Evolutionary conservation across 2,329 filamentous ascomycete genomes (phyloP).

Genomic region (Talaromyces sp.): DNA sequence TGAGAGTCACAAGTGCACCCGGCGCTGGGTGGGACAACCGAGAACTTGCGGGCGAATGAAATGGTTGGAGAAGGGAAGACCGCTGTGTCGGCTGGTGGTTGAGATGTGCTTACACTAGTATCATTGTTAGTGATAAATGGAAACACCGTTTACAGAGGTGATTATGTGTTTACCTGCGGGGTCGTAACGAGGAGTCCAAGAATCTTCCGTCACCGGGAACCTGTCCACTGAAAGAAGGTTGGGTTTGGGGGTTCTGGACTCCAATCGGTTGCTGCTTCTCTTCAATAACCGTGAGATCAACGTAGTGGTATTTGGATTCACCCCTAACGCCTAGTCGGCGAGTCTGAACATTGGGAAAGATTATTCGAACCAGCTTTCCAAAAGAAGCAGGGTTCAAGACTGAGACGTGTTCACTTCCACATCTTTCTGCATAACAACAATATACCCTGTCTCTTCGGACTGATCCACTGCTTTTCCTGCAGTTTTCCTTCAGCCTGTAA

Average conservation of each 20-base stretch:
- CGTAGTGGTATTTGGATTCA: conserved; percentile 97
- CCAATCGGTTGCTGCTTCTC: conserved; percentile 35
- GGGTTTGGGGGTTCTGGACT: conserved; percentile 19
- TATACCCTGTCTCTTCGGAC: conserved; percentile 92
- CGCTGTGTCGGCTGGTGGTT: conserved; percentile 31
- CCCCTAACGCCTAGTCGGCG: conserved; percentile 85
- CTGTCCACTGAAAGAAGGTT: conserved; percentile 16
- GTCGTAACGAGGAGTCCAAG: conserved; percentile 20
- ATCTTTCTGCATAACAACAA: conserved; percentile 87
- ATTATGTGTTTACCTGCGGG: conserved; percentile 21
- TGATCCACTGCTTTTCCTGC: conserved; percentile 50
- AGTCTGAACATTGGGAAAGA: conserved; percentile 93
- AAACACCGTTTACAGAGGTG: not conserved
- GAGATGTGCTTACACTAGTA: conserved; percentile 24
- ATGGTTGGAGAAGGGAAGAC: conserved; percentile 35
- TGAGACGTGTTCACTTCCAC: conserved; percentile 87
- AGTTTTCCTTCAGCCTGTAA: conserved; percentile 42
- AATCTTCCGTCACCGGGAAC: conserved; percentile 18
- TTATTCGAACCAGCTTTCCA: conserved; percentile 90
- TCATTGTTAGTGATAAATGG: not conserved
- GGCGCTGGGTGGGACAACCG: conserved; percentile 14
- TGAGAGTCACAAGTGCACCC: conserved; percentile 27
- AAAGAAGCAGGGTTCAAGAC: conserved; percentile 96
- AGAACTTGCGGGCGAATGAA: conserved; percentile 28
- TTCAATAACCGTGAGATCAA: conserved; percentile 44